Conservation (phyloP, 2,329 filamentous ascomycete genomes). For the Hymenoscyphus scutula region DNA sequence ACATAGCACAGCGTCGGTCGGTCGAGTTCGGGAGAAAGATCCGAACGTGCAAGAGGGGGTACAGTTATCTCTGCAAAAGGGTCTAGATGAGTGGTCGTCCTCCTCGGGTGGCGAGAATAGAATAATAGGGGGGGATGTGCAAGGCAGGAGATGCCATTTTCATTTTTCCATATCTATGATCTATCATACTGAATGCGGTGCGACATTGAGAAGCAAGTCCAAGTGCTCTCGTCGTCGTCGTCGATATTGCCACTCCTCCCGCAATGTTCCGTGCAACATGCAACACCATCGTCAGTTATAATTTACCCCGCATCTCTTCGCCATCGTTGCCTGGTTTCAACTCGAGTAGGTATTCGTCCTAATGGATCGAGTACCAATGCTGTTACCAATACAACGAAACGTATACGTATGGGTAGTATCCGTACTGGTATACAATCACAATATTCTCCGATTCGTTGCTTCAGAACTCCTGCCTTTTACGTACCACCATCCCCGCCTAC, state of each 20-base stretch:
- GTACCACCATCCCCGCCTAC: neutral
- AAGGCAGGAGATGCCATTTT: neutral
- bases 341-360: too few relatives aligned
- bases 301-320: neutral
- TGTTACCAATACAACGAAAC: neutral
- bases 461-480: neutral
- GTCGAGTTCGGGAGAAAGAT: neutral
- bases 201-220: neutral
- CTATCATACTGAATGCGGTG: neutral
- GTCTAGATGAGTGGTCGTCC: neutral
- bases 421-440: too few relatives aligned
- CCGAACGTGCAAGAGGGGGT: neutral
- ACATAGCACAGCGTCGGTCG: too few relatives aligned
- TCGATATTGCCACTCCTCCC: neutral
- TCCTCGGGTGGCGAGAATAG: constrained; percentile 1
- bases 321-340: neutral
- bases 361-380: too few relatives aligned
- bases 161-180: constrained; percentile 10
- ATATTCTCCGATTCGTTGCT: neutral
- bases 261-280: neutral
- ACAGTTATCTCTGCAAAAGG: constrained; percentile 1
- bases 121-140: neutral
- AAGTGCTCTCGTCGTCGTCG: too few relatives aligned
- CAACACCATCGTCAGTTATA: neutral
- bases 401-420: too few relatives aligned